These are phyloP conservation scores for Rhizophagus prolifer DNA, from an alignment of 192 early-diverging fungal species.

Conservation along the genomic window DNA sequence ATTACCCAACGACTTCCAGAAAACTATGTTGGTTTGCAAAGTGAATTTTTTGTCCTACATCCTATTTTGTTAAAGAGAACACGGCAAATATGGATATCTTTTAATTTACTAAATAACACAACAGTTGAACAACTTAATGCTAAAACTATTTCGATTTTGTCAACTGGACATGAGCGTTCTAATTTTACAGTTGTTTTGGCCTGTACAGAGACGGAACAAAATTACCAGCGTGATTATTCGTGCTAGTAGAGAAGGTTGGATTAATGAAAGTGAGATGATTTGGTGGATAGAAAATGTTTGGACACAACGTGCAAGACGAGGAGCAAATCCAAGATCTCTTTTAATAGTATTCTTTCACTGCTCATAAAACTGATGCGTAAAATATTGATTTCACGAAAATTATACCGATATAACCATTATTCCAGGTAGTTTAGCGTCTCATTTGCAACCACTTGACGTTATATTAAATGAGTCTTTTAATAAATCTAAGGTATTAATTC, in stretches of 20 bases:
- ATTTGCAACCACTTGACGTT: constrained; percentile 1
- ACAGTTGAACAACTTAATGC: not conserved
- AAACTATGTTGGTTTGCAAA: not conserved
- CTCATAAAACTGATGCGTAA: constrained; percentile 7
- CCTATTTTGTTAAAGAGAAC: not conserved
- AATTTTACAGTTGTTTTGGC: constrained; percentile 4
- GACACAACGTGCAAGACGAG: not conserved
- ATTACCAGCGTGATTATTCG: not conserved
- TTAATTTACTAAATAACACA: not conserved
- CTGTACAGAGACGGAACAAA: not conserved
- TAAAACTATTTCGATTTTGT: not conserved
- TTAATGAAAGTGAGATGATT: constrained; percentile 6
- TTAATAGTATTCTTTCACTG: not conserved
- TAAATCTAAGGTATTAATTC: not conserved
- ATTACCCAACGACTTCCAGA: not conserved
- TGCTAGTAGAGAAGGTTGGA: not conserved
- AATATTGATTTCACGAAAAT: not conserved
- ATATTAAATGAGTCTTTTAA: not conserved
- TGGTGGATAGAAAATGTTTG: constrained; percentile 10
- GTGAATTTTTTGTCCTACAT: not conserved
- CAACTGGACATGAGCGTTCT: not conserved
- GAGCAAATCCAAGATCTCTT: not conserved
- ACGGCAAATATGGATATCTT: not conserved
- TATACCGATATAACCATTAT: not conserved
- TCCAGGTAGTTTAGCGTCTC: not conserved